Percentiles rank a stretch among this genome's conserved stretches.
These are phyloP conservation scores for Trichoderma atroviride DNA, from an alignment of 2,329 filamentous ascomycete species.

Conservation along the genomic window DNA sequence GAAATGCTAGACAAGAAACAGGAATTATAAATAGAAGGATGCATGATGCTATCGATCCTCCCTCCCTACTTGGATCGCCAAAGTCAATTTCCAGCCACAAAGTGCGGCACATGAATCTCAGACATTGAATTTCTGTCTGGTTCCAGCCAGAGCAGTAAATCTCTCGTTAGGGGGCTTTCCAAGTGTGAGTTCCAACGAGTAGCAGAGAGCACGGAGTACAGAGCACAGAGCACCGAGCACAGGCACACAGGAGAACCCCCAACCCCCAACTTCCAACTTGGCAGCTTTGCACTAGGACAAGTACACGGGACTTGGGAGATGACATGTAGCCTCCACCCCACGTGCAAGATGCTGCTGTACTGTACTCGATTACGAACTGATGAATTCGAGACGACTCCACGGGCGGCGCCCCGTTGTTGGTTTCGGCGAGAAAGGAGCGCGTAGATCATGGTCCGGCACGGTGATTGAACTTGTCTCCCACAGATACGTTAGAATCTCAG, in stretches of 20 bases:
- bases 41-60: slow-evolving; percentile 13
- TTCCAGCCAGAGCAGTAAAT: neutral
- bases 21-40: slow-evolving; percentile 8
- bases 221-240: neutral
- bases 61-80: neutral
- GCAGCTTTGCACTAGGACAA: neutral
- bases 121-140: neutral
- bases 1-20: neutral
- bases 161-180: no score
- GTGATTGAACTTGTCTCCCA: neutral
- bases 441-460: neutral
- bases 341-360: neutral
- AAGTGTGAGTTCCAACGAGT: no score
- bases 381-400: neutral
- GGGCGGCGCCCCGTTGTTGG: neutral
- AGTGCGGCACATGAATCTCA: neutral
- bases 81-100: neutral
- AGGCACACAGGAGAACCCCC: neutral
- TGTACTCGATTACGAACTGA: neutral
- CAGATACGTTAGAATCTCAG: neutral
- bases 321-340: neutral
- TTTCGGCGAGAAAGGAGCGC: neutral
- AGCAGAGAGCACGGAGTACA: neutral
- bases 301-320: neutral
- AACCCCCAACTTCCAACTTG: neutral